Evolutionary conservation across 257 asterid species (phyloP).

Genomic region (Solanum paucissectum): DNA sequence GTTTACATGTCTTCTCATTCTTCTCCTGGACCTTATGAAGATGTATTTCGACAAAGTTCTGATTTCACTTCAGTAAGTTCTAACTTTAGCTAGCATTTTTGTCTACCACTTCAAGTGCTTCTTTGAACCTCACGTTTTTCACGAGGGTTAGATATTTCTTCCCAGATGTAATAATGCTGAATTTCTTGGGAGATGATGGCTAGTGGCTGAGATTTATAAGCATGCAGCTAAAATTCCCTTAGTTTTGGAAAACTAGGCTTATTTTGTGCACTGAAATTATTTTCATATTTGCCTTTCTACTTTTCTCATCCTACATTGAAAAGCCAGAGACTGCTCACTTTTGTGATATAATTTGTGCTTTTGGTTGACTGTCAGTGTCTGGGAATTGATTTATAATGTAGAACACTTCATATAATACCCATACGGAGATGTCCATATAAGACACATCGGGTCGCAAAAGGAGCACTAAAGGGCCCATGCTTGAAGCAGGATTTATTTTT

Average conservation of each 20-base stretch:
- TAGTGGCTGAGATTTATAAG: not conserved
- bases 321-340: not conserved
- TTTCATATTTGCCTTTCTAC: not conserved
- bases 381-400: not conserved
- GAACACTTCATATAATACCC: not conserved
- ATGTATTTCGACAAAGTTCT: constrained; percentile 10
- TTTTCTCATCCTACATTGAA: not conserved
- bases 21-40: constrained; percentile 18
- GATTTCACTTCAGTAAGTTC: constrained; percentile 31
- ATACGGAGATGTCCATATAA: not conserved
- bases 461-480: not conserved
- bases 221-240: not conserved
- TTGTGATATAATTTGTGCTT: not conserved
- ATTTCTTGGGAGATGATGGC: not conserved
- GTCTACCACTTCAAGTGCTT: not conserved
- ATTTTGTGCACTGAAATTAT: not conserved
- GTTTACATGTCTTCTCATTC: constrained; percentile 34
- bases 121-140: not conserved
- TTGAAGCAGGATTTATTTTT: not conserved
- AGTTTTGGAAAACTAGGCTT: not conserved
- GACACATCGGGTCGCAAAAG: not conserved
- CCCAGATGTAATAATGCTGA: not conserved
- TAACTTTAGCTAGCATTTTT: not conserved
- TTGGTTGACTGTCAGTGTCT: not conserved
- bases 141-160: not conserved